Evolutionary conservation across 768 basidiomycete genomes (phyloP).

Genomic region (Boletus rubroflammeus): DNA sequence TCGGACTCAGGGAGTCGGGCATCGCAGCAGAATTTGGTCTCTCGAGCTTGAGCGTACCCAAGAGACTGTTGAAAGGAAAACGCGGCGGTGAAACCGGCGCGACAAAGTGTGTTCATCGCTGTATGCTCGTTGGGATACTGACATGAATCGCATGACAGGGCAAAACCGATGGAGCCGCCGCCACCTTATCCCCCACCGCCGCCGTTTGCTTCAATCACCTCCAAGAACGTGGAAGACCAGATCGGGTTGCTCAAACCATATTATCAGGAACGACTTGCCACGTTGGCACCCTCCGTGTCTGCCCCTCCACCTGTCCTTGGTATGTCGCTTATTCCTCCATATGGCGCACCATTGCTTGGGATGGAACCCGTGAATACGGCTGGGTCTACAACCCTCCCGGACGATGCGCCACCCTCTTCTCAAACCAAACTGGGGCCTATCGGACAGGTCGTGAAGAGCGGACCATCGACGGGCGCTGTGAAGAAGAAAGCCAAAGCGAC

Average conservation of each 20-base stretch:
- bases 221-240: constrained; percentile 65
- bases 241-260: constrained; percentile 82
- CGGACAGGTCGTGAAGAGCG: constrained; percentile 65
- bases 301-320: constrained; percentile 17
- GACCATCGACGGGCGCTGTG: constrained; percentile 39
- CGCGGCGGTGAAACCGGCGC: constrained; percentile 38
- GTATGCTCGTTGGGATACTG: not conserved
- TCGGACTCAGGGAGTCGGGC: constrained; percentile 83
- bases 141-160: constrained; percentile 34
- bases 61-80: constrained; percentile 68
- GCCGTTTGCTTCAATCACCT: constrained; percentile 69
- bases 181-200: constrained; percentile 85
- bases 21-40: constrained; percentile 85
- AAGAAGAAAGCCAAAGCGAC: constrained; percentile 57
- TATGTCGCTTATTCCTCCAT: constrained; percentile 16
- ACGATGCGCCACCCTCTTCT: constrained; percentile 55
- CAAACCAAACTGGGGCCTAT: constrained; percentile 77
- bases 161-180: constrained; percentile 69
- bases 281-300: constrained; percentile 33
- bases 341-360: not conserved
- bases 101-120: constrained; percentile 44
- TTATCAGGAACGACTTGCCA: constrained; percentile 57
- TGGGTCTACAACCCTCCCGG: constrained; percentile 41
- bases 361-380: not conserved
- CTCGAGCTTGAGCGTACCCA: constrained; percentile 73